These are phyloP conservation scores for Emergomyces pasteurianus DNA, from an alignment of 2,329 filamentous ascomycete genomes.

Conservation along the genomic window DNA sequence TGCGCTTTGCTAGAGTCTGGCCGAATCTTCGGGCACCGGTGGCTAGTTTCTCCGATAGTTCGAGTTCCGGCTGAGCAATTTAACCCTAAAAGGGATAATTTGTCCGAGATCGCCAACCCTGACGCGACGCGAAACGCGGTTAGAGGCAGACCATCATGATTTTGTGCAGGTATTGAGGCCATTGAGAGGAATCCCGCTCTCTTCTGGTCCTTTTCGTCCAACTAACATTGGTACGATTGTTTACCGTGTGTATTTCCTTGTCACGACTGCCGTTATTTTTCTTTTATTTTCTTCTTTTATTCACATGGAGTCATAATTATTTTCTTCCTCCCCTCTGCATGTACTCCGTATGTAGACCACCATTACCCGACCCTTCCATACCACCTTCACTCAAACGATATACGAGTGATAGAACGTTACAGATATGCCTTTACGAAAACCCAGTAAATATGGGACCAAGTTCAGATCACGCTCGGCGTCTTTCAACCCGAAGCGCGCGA, in stretches of 20 bases:
- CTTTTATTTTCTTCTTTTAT: background rate
- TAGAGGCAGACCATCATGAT: background rate
- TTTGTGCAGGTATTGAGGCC: background rate
- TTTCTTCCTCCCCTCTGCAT: background rate
- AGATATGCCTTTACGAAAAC: slow-evolving; percentile 37
- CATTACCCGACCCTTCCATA: background rate
- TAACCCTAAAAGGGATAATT: background rate
- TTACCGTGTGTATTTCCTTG: background rate
- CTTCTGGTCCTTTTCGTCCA: background rate
- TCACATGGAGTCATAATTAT: background rate
- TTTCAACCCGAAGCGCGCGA: slow-evolving; percentile 45
- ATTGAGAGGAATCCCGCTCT: background rate
- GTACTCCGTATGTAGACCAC: too few species aligned
- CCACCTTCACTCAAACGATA: background rate
- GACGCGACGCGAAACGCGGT: slow-evolving; percentile 3
- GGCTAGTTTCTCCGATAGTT: background rate
- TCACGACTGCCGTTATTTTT: background rate
- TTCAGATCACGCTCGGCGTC: slow-evolving; percentile 32
- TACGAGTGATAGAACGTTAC: background rate
- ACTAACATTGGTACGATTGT: background rate
- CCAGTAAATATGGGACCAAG: slow-evolving; percentile 55
- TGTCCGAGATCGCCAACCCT: background rate
- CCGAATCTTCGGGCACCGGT: background rate
- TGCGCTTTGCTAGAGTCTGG: background rate
- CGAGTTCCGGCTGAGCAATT: background rate